phyloP scores from a whole-genome alignment of 345 rosid genomes.

The Ailanthus altissimus region DNA sequence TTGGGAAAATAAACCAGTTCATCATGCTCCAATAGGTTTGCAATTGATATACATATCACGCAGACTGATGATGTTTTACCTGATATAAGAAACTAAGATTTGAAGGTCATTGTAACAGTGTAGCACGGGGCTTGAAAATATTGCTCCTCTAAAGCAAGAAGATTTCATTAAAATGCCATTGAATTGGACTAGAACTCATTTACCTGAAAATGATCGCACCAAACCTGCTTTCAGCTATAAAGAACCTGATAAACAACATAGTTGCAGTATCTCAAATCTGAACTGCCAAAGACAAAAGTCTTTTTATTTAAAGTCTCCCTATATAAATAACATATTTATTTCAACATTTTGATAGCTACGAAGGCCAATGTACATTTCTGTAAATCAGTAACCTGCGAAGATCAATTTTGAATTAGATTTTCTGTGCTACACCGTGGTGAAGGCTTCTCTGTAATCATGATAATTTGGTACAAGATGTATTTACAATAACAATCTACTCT shows the following conservation, averaged over 20 bases:
- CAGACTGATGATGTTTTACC: background rate
- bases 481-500: constrained; percentile 29
- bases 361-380: background rate
- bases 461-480: constrained; percentile 4
- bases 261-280: background rate
- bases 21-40: background rate
- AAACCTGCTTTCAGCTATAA: background rate
- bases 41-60: background rate
- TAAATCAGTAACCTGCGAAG: background rate
- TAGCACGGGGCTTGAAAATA: too few relatives aligned
- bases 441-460: background rate
- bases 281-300: background rate
- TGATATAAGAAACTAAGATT: too few relatives aligned
- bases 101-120: too few relatives aligned
- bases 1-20: background rate
- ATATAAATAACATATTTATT: background rate
- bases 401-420: background rate
- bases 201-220: too few relatives aligned
- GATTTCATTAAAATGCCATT: too few relatives aligned
- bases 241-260: background rate
- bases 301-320: background rate
- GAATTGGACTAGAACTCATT: too few relatives aligned
- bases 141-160: too few relatives aligned
- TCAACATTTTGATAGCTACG: background rate
- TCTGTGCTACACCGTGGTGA: background rate